Percentiles rank a stretch among this genome's conserved stretches.
phyloP scores from a whole-genome alignment of 371 early-diverging fungal genomes.

The Apophysomyces variabilis region DNA sequence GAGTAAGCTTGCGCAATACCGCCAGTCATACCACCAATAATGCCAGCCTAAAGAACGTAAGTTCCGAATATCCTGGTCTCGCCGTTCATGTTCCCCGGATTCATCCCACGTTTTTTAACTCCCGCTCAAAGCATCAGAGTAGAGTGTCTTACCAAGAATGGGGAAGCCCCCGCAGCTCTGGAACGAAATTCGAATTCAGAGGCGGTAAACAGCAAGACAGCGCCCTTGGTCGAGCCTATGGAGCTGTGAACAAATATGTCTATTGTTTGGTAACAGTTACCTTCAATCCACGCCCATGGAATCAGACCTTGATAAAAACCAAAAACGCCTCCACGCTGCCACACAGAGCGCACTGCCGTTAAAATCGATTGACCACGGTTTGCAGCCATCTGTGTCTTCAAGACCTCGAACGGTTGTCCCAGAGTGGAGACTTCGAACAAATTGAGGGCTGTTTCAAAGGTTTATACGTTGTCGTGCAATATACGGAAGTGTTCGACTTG shows the following conservation, averaged over 20 bases:
- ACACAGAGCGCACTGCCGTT: conserved; percentile 67
- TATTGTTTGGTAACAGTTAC: not conserved
- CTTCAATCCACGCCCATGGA: conserved; percentile 94
- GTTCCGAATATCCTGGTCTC: not conserved
- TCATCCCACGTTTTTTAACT: not conserved
- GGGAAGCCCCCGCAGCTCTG: conserved; percentile 60
- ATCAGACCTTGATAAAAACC: conserved; percentile 86
- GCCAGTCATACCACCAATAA: conserved; percentile 92
- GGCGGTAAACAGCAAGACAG: conserved; percentile 92
- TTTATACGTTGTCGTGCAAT: not conserved
- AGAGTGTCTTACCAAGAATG: conserved; percentile 47
- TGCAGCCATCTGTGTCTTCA: conserved; percentile 90
- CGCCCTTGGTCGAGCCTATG: conserved; percentile 79
- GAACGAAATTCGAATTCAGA: conserved; percentile 88
- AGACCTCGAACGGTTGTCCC: conserved; percentile 91
- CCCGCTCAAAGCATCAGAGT: too few relatives aligned
- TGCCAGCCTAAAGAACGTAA: conserved; percentile 65
- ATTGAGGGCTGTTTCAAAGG: conserved; percentile 52
- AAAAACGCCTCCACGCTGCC: conserved; percentile 76
- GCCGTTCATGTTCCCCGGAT: not conserved
- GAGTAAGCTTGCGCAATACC: conserved; percentile 93
- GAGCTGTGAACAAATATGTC: too few relatives aligned
- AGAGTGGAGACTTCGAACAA: conserved; percentile 87
- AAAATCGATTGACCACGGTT: conserved; percentile 77
- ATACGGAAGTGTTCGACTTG: conserved; percentile 28